Base-by-base conservation (phyloP, 1,139 yeast species). In the Geotrichum europaeum region DNA sequence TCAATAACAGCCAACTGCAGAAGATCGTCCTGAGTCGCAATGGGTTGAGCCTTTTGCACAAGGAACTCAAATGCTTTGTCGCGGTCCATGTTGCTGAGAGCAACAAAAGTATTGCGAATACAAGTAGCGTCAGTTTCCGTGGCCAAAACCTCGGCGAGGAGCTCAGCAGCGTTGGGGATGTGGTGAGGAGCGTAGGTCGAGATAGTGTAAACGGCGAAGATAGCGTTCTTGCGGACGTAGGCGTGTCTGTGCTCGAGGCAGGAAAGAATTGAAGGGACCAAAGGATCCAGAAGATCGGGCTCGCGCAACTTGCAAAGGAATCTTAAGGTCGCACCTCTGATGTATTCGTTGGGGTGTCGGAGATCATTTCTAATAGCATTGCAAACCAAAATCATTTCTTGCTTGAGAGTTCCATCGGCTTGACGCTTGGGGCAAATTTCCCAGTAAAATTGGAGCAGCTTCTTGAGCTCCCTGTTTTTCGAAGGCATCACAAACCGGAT, bases 401-500 rank as follows among this genome's bases (percentile, higher is more conserved):
- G 98, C 78, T 91, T 89, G 80, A 95, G 84, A 73, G 89, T 89
- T 5, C 99, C 99, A 58, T 87, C 86, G 55, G 83, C 80, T 69
- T 90, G 96, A 68, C 86, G 80, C 76, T 95, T 95, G 60, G 97
- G 96, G 73, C 97, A 95, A 61, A 92, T 90, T 75, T 95, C 99
- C 99, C 99, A 95, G 79, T 95, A 95, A 72, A 91, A 90, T 72
- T 94, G 95, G 67, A 95, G 79, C 71, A 95, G 80, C 75, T 92
- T 94, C 80, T 95, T 95, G 76, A 95, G 83, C 69, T 87, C 89
- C 77, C 94, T 95, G 76, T 86, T 86, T 70, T 82, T 87, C 24
- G 97, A 89, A 24, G 99, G 99, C 97, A 95, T 91, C 62, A 95
- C 95, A 71, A 90, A 95, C 71, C 99, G 84, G 70, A 95, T 94